Conservation (phyloP, 192 early-diverging fungal species). For the Tieghemiomyces parasiticus region DNA sequence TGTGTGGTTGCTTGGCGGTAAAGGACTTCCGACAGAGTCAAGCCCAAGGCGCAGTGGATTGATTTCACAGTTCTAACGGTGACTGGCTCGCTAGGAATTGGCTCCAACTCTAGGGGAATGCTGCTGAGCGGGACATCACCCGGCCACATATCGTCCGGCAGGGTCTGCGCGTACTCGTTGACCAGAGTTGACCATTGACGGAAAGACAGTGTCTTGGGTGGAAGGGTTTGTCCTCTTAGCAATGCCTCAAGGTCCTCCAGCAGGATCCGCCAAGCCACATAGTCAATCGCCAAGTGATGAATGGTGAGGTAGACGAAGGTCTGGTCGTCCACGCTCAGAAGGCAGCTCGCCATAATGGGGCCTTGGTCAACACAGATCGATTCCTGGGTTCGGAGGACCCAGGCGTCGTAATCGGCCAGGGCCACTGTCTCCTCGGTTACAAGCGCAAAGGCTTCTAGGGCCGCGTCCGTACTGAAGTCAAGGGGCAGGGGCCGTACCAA, state of each 20-base stretch:
- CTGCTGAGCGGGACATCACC: not conserved
- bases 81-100: not conserved
- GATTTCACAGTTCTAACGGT: not conserved
- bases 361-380: not conserved
- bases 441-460: not conserved
- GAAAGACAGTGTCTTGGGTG: not conserved
- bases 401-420: not conserved
- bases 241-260: not conserved
- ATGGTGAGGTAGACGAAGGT: not conserved
- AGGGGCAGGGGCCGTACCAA: not conserved
- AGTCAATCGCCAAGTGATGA: constrained; percentile 6
- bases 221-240: not conserved
- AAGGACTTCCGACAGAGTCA: not conserved
- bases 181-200: not conserved
- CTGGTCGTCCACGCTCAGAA: not conserved
- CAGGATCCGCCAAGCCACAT: constrained; percentile 4
- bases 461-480: not conserved
- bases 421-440: not conserved
- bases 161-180: not conserved
- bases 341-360: not conserved
- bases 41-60: not conserved
- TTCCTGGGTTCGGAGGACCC: not conserved
- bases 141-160: constrained; percentile 1
- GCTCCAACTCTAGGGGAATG: not conserved
- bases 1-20: not conserved